Evolutionary conservation across 2,329 filamentous ascomycete genomes (phyloP).

Genomic region (Colletotrichum trifolii): DNA sequence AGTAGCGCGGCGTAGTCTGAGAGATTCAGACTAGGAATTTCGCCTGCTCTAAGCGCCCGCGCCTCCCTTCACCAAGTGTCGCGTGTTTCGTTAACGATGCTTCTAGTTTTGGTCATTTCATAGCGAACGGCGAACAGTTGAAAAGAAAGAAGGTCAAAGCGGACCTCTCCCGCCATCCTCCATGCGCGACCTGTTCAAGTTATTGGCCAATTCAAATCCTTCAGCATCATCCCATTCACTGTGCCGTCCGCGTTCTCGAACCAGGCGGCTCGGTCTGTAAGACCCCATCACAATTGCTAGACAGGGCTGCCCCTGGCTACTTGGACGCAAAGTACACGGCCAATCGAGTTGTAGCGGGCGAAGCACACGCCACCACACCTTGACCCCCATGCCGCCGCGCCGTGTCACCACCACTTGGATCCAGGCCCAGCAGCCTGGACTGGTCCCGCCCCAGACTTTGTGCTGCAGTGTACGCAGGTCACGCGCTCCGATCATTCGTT

Average conservation of each 20-base stretch:
- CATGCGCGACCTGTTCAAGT: conserved; percentile 7
- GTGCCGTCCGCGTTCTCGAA: conserved; percentile 27
- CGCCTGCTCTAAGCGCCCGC: too few relatives aligned
- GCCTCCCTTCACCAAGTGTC: too few relatives aligned
- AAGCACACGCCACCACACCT: conserved; percentile 7
- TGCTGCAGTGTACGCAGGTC: too few relatives aligned
- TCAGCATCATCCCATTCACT: conserved; percentile 29
- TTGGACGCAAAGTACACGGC: neutral
- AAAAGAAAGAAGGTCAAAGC: conserved; percentile 22
- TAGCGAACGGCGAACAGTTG: neutral
- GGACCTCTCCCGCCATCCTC: conserved; percentile 14
- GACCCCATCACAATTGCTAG: conserved; percentile 4
- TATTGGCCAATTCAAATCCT: conserved; percentile 15
- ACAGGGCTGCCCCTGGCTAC: conserved; percentile 13
- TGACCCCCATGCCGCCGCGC: too few relatives aligned
- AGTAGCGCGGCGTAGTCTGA: too few relatives aligned
- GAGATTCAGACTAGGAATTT: too few relatives aligned
- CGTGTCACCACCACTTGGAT: too few relatives aligned
- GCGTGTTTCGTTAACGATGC: too few relatives aligned
- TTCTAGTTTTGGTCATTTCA: too few relatives aligned
- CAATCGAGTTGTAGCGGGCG: conserved; percentile 16
- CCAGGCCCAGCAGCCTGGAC: too few relatives aligned
- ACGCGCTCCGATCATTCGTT: too few relatives aligned
- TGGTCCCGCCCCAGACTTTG: too few relatives aligned
- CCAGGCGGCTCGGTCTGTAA: conserved; percentile 4